A percentile compares a stretch with the other conserved stretches of the same genome.
Evolutionary conservation across 192 early-diverging fungal genomes (phyloP).

Genomic region (Coemansia sp.): DNA sequence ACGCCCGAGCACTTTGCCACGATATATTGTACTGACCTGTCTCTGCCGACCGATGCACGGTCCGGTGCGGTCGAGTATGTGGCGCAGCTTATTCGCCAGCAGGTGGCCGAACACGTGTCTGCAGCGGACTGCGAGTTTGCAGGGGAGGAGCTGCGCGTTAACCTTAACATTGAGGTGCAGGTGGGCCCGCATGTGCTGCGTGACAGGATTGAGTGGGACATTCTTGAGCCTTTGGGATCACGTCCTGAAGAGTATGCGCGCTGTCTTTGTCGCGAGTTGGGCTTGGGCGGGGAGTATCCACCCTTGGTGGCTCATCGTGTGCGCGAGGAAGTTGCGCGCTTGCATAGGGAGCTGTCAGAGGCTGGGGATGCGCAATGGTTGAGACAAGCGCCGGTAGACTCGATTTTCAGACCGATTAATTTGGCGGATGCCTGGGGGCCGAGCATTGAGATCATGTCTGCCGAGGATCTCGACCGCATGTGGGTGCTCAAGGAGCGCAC

Average conservation of each 20-base stretch:
- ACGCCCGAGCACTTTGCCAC: constrained; percentile 84
- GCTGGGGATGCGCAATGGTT: constrained; percentile 48
- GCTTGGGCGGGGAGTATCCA: constrained; percentile 47
- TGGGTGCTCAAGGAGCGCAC: constrained; percentile 51
- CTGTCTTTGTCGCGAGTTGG: constrained; percentile 40
- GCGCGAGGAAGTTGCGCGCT: constrained; percentile 40
- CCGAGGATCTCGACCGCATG: constrained; percentile 48
- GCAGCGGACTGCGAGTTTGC: constrained; percentile 27
- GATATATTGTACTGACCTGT: constrained; percentile 75
- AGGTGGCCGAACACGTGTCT: constrained; percentile 43
- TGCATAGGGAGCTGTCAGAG: constrained; percentile 40
- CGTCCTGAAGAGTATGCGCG: constrained; percentile 48
- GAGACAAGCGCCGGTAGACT: constrained; percentile 41
- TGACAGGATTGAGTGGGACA: constrained; percentile 94
- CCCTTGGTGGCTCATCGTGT: constrained; percentile 50
- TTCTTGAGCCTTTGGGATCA: constrained; percentile 51
- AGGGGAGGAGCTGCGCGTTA: constrained; percentile 43
- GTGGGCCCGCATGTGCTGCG: constrained; percentile 73
- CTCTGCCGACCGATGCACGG: constrained; percentile 48
- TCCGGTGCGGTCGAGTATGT: constrained; percentile 28
- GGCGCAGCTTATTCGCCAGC: constrained; percentile 46
- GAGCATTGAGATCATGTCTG: constrained; percentile 47
- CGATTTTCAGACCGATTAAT: constrained; percentile 38
- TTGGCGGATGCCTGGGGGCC: constrained; percentile 45
- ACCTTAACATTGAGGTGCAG: constrained; percentile 73